Base-by-base conservation (phyloP, 345 rosid genomes). In the Euclidium syriacum region DNA sequence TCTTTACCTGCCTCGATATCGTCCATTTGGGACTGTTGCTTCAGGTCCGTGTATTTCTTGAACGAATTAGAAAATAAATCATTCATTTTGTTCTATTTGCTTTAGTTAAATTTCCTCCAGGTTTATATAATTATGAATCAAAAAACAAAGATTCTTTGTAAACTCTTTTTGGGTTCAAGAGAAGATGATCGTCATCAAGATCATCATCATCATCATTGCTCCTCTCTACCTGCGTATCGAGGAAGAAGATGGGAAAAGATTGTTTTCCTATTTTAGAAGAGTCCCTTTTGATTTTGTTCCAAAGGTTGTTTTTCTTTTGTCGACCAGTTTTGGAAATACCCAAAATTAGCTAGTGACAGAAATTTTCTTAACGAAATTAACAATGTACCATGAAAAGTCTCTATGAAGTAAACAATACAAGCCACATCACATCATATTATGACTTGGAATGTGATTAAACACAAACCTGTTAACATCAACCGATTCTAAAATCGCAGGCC, bases 61-160 rank as follows among this genome's bases (percentile, higher is more conserved):
- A 91, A 86, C 42, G 95, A 91, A 67, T 70, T 81, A 1, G 98
- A 88, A 64, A 91, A 77, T 34, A 91, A 48, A 58, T 91, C 96
- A 65, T 91, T 87, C 98, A 91, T 88, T 79, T 72, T 78, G 3
- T n/a, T 4, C 18, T 38, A 3, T 44, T 55, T 43, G 6, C 23
- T 24, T 29, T 1, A 3, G 0, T n/a, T n/a, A 3, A 8, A 23
- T 14, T 10, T 6, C 12, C 24, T 18, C 27, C 12, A 6, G 2
- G 22, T 39, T 11, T 39, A 50, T 36, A 39, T 9, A 34, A 17
- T 14, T 40, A 51, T 52, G 23, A 27, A 64, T 51, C n/a, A n/a
- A 29, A 0, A 52, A 16, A 10, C 29, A 35, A n/a, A n/a, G 14
- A 23, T 12, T 42, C 5, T 15, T 2, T 16, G 6, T 11, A 24